A percentile compares a stretch with the other conserved stretches of the same genome.
phyloP scores from a whole-genome alignment of 306 rosid species.

The Comarum palustre region DNA sequence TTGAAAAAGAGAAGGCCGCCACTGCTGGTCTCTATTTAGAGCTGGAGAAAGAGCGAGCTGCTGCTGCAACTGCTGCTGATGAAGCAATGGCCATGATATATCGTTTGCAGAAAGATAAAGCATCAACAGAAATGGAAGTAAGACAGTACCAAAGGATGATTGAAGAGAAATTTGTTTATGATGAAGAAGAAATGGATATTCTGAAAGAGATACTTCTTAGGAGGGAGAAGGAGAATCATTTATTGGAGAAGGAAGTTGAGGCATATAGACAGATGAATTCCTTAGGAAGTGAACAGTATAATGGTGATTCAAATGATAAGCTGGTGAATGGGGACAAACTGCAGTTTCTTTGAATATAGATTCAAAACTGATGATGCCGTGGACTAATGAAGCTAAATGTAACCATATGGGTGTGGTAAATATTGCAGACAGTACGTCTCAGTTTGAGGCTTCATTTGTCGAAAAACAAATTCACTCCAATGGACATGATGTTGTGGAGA shows the following conservation, averaged over 20 bases:
- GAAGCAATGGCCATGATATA: slow-evolving; percentile 95
- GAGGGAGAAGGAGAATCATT: slow-evolving; percentile 73
- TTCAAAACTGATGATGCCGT: slow-evolving; percentile 19
- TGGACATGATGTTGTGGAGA: slow-evolving; percentile 27
- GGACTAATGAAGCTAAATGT: slow-evolving; percentile 24
- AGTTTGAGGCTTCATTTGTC: slow-evolving; percentile 22
- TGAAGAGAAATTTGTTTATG: slow-evolving; percentile 74
- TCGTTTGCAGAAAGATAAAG: slow-evolving; percentile 80
- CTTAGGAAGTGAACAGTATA: slow-evolving; percentile 35
- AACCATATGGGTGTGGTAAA: slow-evolving; percentile 18
- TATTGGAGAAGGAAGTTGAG: slow-evolving; percentile 71
- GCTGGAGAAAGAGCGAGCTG: slow-evolving; percentile 95
- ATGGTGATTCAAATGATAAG: slow-evolving; percentile 30
- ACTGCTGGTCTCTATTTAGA: slow-evolving; percentile 64
- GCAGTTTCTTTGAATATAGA: slow-evolving; percentile 32
- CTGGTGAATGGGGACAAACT: slow-evolving; percentile 37
- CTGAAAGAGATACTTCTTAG: slow-evolving; percentile 77
- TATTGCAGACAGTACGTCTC: slow-evolving; percentile 19
- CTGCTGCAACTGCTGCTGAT: slow-evolving; percentile 87
- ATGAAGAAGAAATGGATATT: slow-evolving; percentile 80
- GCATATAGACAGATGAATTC: slow-evolving; percentile 50
- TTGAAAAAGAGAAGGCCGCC: slow-evolving; percentile 64
- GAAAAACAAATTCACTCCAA: slow-evolving; percentile 27
- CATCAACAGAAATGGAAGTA: slow-evolving; percentile 64
- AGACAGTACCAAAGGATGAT: slow-evolving; percentile 69